A percentile compares a stretch with the other conserved stretches of the same genome.
These are phyloP conservation scores for Byssoonygena ceratinophila DNA, from an alignment of 2,329 filamentous ascomycete genomes.

Conservation along the genomic window DNA sequence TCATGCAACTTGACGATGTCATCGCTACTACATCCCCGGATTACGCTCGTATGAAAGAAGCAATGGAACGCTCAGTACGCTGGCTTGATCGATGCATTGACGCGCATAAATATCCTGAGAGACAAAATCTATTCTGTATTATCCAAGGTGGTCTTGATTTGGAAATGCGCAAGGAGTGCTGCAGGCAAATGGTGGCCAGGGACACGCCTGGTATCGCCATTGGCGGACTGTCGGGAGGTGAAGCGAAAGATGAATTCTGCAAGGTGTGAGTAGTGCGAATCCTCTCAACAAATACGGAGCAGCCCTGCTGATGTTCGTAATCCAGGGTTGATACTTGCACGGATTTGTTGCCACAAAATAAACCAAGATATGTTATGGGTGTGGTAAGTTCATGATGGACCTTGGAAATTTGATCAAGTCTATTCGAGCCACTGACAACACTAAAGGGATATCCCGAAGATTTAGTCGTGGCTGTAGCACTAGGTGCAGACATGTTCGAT, in stretches of 20 bases:
- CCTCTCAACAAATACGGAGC: not conserved
- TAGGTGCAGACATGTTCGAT: constrained; percentile 98
- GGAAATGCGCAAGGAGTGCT: constrained; percentile 74
- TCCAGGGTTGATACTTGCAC: constrained; percentile 68
- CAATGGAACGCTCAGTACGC: constrained; percentile 85
- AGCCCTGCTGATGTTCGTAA: constrained; percentile 13
- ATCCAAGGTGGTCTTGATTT: constrained; percentile 92
- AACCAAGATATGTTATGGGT: constrained; percentile 98
- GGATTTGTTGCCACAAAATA: constrained; percentile 68
- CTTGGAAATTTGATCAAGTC: not conserved
- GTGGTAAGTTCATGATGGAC: constrained; percentile 50
- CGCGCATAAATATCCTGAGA: constrained; percentile 70
- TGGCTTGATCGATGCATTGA: constrained; percentile 94
- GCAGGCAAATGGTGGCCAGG: constrained; percentile 71
- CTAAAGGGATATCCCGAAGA: constrained; percentile 80
- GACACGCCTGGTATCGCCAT: constrained; percentile 96
- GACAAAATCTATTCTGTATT: constrained; percentile 95
- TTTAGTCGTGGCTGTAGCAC: constrained; percentile 78
- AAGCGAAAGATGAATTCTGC: constrained; percentile 89
- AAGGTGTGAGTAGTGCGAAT: constrained; percentile 48
- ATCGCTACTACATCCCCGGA: constrained; percentile 93
- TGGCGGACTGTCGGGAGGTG: constrained; percentile 84
- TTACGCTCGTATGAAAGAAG: constrained; percentile 73
- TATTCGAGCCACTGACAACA: constrained; percentile 16
- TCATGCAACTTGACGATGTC: constrained; percentile 99